Percentiles rank a stretch among this genome's conserved stretches.
These are phyloP conservation scores for Rutstroemia sp. DNA, from an alignment of 2,329 filamentous ascomycete genomes.

Conservation along the genomic window DNA sequence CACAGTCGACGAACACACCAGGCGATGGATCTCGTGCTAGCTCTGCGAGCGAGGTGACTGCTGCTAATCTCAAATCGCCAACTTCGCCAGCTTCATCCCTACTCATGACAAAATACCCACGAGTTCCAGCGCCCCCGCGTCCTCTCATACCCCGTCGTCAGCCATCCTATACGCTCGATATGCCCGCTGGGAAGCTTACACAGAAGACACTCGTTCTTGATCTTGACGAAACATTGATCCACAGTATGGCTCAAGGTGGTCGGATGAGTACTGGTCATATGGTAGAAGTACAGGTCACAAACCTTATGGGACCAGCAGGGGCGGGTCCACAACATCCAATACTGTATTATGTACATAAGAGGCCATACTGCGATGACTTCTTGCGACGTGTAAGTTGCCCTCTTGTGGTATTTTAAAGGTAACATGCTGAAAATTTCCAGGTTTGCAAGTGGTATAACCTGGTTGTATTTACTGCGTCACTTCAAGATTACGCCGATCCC, in stretches of 20 bases:
- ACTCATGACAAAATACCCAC: constrained; percentile 80
- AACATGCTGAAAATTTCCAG: constrained; percentile 36
- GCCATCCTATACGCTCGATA: constrained; percentile 68
- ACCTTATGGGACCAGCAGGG: constrained; percentile 58
- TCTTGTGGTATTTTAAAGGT: not conserved
- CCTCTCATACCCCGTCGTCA: constrained; percentile 84
- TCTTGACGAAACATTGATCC: constrained; percentile 93
- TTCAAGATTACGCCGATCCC: constrained; percentile 97
- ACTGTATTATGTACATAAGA: constrained; percentile 97
- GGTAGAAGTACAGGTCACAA: constrained; percentile 91
- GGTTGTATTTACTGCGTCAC: constrained; percentile 91
- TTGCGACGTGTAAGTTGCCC: constrained; percentile 61
- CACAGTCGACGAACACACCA: constrained; percentile 40
- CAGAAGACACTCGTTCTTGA: constrained; percentile 95
- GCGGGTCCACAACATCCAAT: constrained; percentile 89
- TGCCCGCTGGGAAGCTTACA: constrained; percentile 45
- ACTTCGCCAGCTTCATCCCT: constrained; percentile 63
- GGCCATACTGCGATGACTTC: constrained; percentile 95
- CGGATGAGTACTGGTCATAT: constrained; percentile 96
- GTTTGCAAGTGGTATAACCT: constrained; percentile 98
- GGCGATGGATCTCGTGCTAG: constrained; percentile 31
- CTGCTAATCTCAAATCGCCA: constrained; percentile 84
- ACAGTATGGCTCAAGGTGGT: constrained; percentile 95
- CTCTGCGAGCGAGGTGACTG: constrained; percentile 43
- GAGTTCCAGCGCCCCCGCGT: constrained; percentile 79